Base-by-base conservation (phyloP, 1,284 basidiomycete genomes). In the Moniliophthora roreri region DNA sequence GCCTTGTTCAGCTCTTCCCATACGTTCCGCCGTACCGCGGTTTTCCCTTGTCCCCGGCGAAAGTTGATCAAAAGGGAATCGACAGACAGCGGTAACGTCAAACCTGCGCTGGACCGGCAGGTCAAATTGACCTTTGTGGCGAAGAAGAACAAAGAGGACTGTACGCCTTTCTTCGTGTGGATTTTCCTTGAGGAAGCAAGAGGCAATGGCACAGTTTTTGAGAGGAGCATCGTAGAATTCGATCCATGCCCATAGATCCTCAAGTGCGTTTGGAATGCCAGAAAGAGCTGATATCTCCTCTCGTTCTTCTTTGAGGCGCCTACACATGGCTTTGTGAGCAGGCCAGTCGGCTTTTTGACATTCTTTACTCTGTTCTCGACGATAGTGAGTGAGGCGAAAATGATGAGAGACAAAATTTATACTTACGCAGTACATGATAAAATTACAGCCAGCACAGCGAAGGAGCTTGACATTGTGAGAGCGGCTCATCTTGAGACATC, bases 311-410 rank as follows among this genome's bases (percentile, higher is more conserved):
- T 53, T 50, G n/a, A 8, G 3, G 10, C 1, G 13, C 34, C 52
- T 53, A 53, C 56, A 60, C 0, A 7, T 4, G 0, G 21, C 10
- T 26, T 58, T 58, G 51, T 56, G 58, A 4, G 16, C 16, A 11
- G 56, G 53, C 52, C 58, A 56, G 21, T 57, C 39, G n/a, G 45
- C 44, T 8, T 32, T 35, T 26, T 60, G 58, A 34, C 58, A 60
- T n/a, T 55, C 56, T 50, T 52, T 56, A 0, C 56, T 58, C 58
- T 60, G 18, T 4, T 15, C 11, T 26, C 3, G 18, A 18, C 26
- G 11, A 20, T 20, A 16, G 13, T 13, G n/a, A 23, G n/a, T n/a
- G 15, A n/a, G 36, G 2, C 18, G 20, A 20, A 9, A 15, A 26
- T 2, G 47, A 39, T n/a, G 21, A 20, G n/a, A n/a, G n/a, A n/a